These are phyloP conservation scores for Tolypocladium amazonense DNA, from an alignment of 2,329 filamentous ascomycete genomes.

Conservation along the genomic window DNA sequence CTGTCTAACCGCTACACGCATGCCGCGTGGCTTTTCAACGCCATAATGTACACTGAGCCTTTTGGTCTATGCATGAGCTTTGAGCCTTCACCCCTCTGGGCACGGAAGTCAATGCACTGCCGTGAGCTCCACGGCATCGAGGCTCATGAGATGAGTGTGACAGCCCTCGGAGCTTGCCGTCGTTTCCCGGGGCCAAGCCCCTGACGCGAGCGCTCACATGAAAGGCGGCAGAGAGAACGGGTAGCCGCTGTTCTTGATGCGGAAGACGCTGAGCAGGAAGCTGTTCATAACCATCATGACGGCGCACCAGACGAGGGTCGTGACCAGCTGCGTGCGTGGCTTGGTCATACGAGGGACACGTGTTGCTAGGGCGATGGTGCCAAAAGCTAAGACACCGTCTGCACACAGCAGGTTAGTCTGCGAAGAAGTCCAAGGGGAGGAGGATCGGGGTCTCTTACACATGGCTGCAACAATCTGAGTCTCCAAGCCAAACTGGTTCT, in stretches of 20 bases:
- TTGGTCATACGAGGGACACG: constrained; percentile 87
- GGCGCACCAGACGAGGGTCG: constrained; percentile 68
- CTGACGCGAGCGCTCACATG: constrained; percentile 28
- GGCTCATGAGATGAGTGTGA: not conserved
- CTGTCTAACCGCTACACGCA: not conserved
- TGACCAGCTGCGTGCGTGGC: constrained; percentile 65
- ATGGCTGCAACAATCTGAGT: constrained; percentile 91
- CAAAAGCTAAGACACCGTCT: constrained; percentile 70
- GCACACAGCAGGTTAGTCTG: constrained; percentile 22
- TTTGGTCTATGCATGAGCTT: not conserved
- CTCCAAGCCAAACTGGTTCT: constrained; percentile 87
- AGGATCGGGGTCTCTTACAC: constrained; percentile 53
- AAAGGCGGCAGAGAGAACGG: constrained; percentile 93
- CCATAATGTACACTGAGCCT: constrained; percentile 1
- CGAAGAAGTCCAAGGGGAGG: not conserved
- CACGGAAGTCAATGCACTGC: not conserved
- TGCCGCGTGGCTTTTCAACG: not conserved
- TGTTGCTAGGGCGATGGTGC: constrained; percentile 79
- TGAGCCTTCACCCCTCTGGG: not conserved
- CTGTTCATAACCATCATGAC: constrained; percentile 80
- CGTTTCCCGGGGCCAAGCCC: not conserved
- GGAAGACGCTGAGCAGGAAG: constrained; percentile 88
- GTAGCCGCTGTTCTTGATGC: constrained; percentile 89
- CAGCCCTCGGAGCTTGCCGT: not conserved
- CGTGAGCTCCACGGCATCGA: not conserved